phyloP scores from a whole-genome alignment of 2,329 filamentous ascomycete species.

The Apiospora hydei region DNA sequence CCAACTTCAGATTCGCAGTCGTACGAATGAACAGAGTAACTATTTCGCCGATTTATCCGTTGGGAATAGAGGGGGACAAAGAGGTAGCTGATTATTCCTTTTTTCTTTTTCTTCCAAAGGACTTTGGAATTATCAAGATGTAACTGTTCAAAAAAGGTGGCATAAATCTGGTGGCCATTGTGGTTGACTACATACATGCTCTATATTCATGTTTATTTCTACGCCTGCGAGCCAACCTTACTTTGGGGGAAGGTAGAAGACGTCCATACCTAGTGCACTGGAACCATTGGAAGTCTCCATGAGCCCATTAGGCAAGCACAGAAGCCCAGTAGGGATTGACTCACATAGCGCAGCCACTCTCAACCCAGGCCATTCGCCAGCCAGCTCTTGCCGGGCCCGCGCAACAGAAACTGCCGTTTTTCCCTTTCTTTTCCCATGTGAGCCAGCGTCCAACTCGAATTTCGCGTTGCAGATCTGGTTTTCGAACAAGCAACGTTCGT shows the following conservation, averaged over 20 bases:
- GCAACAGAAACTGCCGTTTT: neutral
- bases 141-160: too few relatives aligned
- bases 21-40: too few relatives aligned
- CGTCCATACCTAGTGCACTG: neutral
- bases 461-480: neutral
- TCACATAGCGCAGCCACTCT: neutral
- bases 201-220: too few relatives aligned
- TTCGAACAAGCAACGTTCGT: neutral
- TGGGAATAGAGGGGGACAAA: too few relatives aligned
- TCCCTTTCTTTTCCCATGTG: neutral
- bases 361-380: neutral
- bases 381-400: neutral
- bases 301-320: neutral
- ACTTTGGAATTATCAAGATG: too few relatives aligned
- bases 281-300: neutral
- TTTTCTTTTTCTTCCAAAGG: too few relatives aligned
- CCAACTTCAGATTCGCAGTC: too few relatives aligned
- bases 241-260: neutral
- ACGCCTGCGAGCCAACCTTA: too few relatives aligned
- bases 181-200: too few relatives aligned
- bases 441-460: neutral
- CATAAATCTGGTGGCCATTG: too few relatives aligned
- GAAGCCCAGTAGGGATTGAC: neutral
- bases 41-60: too few relatives aligned
- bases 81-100: too few relatives aligned